Conservation (phyloP, 768 basidiomycete genomes). For the Leccinum longicurvipes region DNA sequence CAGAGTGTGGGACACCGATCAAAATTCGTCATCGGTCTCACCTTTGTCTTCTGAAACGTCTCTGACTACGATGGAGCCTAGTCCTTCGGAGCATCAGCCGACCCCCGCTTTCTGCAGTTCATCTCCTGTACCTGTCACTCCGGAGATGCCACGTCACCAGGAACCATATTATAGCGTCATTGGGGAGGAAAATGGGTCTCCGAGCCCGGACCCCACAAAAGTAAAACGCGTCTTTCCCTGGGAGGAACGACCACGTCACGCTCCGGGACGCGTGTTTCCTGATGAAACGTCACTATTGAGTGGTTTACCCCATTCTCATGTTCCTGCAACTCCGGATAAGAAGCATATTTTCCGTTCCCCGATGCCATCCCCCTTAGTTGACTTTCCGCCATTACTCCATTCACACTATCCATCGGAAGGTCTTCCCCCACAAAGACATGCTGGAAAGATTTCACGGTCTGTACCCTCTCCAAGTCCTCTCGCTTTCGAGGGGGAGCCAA, state of each 20-base stretch:
- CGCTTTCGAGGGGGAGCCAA: slow-evolving; percentile 22
- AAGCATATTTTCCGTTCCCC: slow-evolving; percentile 19
- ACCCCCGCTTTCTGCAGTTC: slow-evolving; percentile 52
- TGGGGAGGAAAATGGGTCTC: slow-evolving; percentile 40
- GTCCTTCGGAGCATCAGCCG: slow-evolving; percentile 13
- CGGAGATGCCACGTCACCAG: slow-evolving; percentile 62
- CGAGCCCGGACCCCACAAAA: slow-evolving; percentile 67
- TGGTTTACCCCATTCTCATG: slow-evolving; percentile 31
- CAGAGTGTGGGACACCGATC: slow-evolving; percentile 80
- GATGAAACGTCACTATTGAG: slow-evolving; percentile 51
- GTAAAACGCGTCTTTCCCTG: slow-evolving; percentile 90
- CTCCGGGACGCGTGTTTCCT: slow-evolving; percentile 74
- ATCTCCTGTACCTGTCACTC: slow-evolving; percentile 58
- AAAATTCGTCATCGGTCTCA: slow-evolving; percentile 35
- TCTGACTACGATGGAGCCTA: slow-evolving; percentile 18
- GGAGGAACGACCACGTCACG: slow-evolving; percentile 72
- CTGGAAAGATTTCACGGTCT: slow-evolving; percentile 55
- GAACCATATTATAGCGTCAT: slow-evolving; percentile 70
- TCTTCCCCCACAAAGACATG: slow-evolving; percentile 77
- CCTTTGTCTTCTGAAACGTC: slow-evolving; percentile 27
- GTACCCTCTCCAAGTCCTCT: slow-evolving; percentile 37
- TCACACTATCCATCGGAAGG: slow-evolving; percentile 86
- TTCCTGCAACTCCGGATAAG: slow-evolving; percentile 29
- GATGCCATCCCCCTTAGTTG: slow-evolving; percentile 35
- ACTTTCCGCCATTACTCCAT: slow-evolving; percentile 54